Percentiles rank a stretch among this genome's conserved stretches.
phyloP scores from a whole-genome alignment of 345 rosid genomes.

The Populus davidiana region DNA sequence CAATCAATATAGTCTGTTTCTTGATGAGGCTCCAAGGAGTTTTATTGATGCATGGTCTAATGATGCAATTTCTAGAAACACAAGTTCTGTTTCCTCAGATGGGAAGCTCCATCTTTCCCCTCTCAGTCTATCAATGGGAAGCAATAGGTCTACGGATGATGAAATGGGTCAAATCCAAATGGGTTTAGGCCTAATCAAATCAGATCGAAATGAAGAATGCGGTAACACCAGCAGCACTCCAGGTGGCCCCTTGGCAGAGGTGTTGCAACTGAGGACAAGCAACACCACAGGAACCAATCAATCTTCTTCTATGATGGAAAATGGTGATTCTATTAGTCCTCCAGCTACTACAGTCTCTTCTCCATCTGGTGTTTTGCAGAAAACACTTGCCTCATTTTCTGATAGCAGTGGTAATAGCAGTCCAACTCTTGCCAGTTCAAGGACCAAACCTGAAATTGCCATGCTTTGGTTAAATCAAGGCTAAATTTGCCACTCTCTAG shows the following conservation, averaged over 20 bases:
- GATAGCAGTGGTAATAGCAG: conserved; percentile 61
- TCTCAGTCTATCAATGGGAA: conserved; percentile 55
- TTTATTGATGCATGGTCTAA: conserved; percentile 61
- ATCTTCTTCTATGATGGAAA: conserved; percentile 19
- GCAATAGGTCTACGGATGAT: conserved; percentile 27
- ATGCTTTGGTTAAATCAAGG: conserved; percentile 36
- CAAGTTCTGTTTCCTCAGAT: conserved; percentile 34
- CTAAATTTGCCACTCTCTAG: conserved; percentile 13
- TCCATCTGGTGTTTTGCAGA: conserved; percentile 57
- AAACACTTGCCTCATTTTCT: conserved; percentile 47
- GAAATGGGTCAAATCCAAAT: conserved; percentile 41
- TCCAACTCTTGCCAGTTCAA: conserved; percentile 33
- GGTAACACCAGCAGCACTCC: conserved; percentile 27
- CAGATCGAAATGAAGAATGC: conserved; percentile 28
- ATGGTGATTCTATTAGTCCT: conserved; percentile 29
- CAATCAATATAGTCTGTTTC: conserved; percentile 12
- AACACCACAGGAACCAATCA: conserved; percentile 11
- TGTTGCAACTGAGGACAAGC: conserved; percentile 38
- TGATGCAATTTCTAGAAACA: conserved; percentile 23
- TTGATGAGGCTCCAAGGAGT: conserved; percentile 32
- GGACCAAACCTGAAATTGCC: conserved; percentile 34
- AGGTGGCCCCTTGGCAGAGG: conserved; percentile 82
- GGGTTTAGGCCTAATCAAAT: conserved; percentile 34
- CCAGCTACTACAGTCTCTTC: conserved; percentile 41
- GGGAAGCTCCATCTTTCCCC: conserved; percentile 42